A percentile compares a stretch with the other conserved stretches of the same genome.
phyloP scores from a whole-genome alignment of 345 rosid species.

The Citrus cavaleriei region DNA sequence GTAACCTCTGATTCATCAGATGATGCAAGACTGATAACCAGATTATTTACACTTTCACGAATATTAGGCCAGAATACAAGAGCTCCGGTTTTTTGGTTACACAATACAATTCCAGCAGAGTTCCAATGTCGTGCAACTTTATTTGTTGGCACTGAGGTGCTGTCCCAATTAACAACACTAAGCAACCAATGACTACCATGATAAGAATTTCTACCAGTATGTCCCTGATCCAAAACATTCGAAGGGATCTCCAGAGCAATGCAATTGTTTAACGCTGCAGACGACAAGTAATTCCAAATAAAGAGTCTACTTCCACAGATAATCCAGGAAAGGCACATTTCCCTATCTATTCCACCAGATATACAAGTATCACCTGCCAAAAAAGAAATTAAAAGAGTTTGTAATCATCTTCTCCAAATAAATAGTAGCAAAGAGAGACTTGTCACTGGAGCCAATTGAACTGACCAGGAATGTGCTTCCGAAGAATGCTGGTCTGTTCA shows the following conservation, averaged over 20 bases:
- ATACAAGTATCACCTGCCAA: constrained; percentile 46
- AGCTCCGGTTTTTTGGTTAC: constrained; percentile 55
- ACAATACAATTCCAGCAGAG: constrained; percentile 58
- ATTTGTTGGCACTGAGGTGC: constrained; percentile 22
- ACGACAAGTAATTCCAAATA: constrained; percentile 69
- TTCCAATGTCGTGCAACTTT: constrained; percentile 32
- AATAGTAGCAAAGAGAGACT: not conserved
- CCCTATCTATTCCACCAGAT: constrained; percentile 83
- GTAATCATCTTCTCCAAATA: not conserved
- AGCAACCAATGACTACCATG: constrained; percentile 56
- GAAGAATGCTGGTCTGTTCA: constrained; percentile 50
- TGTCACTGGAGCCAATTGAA: constrained; percentile 9
- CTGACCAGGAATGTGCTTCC: constrained; percentile 57
- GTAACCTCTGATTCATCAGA: constrained; percentile 37
- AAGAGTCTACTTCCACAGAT: constrained; percentile 59
- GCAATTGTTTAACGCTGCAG: constrained; percentile 47
- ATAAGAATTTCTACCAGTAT: constrained; percentile 22
- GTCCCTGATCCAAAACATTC: constrained; percentile 26
- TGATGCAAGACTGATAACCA: constrained; percentile 37
- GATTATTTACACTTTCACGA: constrained; percentile 38
- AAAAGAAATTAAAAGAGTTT: constrained; percentile 18
- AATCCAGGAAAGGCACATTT: constrained; percentile 76
- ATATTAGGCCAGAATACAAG: constrained; percentile 78
- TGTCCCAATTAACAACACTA: constrained; percentile 65
- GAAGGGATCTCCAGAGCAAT: constrained; percentile 63